phyloP scores from a whole-genome alignment of 257 asterid genomes.

The Rhazya stricta region DNA sequence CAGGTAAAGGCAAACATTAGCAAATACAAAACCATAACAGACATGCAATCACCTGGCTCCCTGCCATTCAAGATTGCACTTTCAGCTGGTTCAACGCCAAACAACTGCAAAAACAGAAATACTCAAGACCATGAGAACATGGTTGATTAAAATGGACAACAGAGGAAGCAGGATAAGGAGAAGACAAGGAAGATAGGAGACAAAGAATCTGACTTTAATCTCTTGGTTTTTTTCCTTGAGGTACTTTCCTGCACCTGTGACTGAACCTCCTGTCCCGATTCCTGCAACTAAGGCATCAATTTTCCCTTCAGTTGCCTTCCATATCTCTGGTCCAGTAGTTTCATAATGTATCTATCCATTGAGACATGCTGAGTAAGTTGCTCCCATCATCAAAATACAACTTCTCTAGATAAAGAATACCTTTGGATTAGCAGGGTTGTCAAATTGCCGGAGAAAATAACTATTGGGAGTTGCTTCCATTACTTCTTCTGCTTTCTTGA shows the following conservation, averaged over 20 bases:
- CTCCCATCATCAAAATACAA: neutral
- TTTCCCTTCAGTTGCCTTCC: slow-evolving; percentile 36
- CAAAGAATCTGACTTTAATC: slow-evolving; percentile 26
- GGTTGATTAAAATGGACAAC: neutral
- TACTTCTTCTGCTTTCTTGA: slow-evolving; percentile 35
- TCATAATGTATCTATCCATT: slow-evolving; percentile 38
- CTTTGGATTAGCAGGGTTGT: slow-evolving; percentile 46
- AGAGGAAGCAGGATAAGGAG: neutral
- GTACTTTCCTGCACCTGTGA: slow-evolving; percentile 48
- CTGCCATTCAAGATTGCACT: slow-evolving; percentile 40
- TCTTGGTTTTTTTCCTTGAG: slow-evolving; percentile 42
- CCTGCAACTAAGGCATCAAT: slow-evolving; percentile 38
- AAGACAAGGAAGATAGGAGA: neutral
- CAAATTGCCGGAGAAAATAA: slow-evolving; percentile 36
- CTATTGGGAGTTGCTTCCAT: slow-evolving; percentile 31
- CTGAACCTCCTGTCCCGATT: slow-evolving; percentile 52
- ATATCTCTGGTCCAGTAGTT: slow-evolving; percentile 53
- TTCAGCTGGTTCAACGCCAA: slow-evolving; percentile 47
- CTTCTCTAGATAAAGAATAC: slow-evolving; percentile 13
- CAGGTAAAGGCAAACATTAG: neutral
- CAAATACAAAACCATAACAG: neutral
- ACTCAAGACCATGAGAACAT: neutral
- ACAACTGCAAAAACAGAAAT: slow-evolving; percentile 23
- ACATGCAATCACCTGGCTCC: slow-evolving; percentile 26
- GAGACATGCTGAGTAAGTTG: slow-evolving; percentile 7